phyloP scores from a whole-genome alignment of 2,329 filamentous ascomycete species.

The Pseudogymnoascus sp. region DNA sequence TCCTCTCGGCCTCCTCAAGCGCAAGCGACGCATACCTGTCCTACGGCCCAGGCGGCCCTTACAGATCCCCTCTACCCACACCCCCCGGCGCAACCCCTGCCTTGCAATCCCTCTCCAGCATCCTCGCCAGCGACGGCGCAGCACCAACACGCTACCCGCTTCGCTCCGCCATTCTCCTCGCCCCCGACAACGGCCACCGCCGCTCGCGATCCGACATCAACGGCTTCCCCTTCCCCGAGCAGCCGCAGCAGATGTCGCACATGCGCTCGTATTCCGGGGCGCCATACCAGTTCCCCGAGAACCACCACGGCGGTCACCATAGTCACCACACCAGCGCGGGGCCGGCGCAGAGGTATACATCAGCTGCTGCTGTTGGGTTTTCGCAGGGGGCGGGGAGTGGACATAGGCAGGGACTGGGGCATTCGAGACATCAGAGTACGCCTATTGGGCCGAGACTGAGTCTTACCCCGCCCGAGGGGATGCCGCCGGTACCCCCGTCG shows the following conservation, averaged over 20 bases:
- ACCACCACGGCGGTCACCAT: background rate
- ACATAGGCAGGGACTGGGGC: background rate
- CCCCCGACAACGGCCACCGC: background rate
- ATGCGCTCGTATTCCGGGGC: background rate
- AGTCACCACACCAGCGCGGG: background rate
- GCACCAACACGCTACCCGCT: background rate
- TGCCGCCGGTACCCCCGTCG: background rate
- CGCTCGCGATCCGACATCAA: background rate
- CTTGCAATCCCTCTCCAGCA: background rate
- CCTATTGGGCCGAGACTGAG: background rate
- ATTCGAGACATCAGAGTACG: background rate
- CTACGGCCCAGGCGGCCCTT: background rate
- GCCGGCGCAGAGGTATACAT: background rate
- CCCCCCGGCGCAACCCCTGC: background rate
- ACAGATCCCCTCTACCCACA: background rate
- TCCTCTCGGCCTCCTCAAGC: background rate
- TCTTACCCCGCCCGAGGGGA: background rate
- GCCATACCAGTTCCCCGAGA: background rate
- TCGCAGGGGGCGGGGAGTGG: too few relatives aligned
- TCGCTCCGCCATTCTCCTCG: background rate
- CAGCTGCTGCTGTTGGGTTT: background rate
- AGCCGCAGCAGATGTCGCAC: background rate
- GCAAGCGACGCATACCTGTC: background rate
- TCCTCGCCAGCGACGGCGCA: background rate
- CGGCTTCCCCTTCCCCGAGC: background rate